Conservation (phyloP, 805 yeast genomes). For the fission yeast (Schizosaccharomyces pombe) region DNA sequence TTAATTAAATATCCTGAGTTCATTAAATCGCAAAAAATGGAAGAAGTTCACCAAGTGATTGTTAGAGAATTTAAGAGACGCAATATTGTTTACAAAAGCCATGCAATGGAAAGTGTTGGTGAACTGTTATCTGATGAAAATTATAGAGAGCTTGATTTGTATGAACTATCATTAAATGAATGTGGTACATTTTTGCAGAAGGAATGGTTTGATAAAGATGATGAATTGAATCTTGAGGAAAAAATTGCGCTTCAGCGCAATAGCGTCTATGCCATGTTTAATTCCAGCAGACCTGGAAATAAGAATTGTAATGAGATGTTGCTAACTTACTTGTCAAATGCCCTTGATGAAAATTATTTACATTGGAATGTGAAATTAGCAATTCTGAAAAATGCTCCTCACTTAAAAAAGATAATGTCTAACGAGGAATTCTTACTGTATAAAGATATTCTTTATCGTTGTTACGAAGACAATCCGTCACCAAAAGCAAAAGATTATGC, state of each 20-base stretch:
- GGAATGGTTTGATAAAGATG: background rate
- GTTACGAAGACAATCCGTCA: background rate
- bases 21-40: background rate
- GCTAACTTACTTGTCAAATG: background rate
- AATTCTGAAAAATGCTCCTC: background rate
- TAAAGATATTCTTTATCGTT: background rate
- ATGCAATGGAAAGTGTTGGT: background rate
- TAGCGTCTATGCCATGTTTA: background rate
- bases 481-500: background rate
- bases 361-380: background rate
- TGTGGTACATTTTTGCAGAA: background rate
- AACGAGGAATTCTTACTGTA: background rate
- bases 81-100: background rate
- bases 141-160: background rate
- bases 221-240: background rate
- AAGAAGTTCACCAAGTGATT: background rate
- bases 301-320: background rate
- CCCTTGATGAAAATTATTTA: background rate
- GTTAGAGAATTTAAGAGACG: background rate
- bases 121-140: background rate
- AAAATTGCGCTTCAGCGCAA: background rate
- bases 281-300: background rate
- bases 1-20: background rate
- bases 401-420: background rate
- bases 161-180: background rate